A percentile compares a stretch with the other conserved stretches of the same genome.
These are phyloP conservation scores for Botrytis sinoallii DNA, from an alignment of 2,329 filamentous ascomycete species.

Conservation along the genomic window DNA sequence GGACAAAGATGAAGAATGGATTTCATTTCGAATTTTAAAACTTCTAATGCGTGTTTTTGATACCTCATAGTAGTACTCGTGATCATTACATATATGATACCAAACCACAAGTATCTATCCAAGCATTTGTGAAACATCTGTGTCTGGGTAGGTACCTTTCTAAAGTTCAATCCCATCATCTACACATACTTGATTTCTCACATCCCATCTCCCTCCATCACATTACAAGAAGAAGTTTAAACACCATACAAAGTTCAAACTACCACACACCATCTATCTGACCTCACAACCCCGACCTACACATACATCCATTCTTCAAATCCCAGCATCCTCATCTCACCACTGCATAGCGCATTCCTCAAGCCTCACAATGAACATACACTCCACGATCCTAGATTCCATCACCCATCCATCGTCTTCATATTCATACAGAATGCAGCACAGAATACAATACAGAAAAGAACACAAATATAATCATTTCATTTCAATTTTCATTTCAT, in stretches of 20 bases:
- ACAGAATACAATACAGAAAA: too few species aligned
- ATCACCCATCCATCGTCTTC: too few species aligned
- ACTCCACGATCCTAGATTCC: too few species aligned
- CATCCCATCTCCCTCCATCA: background rate
- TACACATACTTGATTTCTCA: background rate
- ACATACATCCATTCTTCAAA: background rate
- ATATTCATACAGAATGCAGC: too few species aligned
- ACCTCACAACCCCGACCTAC: background rate
- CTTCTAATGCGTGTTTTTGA: background rate
- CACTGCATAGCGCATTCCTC: background rate
- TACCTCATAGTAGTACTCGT: background rate
- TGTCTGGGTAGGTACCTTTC: background rate
- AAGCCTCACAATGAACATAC: background rate
- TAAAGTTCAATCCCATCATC: background rate
- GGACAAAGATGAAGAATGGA: background rate
- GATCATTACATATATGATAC: background rate
- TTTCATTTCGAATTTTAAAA: background rate
- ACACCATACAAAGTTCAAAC: background rate
- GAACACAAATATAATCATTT: background rate
- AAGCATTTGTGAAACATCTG: background rate
- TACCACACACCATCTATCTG: background rate
- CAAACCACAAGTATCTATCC: accelerated
- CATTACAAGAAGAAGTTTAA: background rate
- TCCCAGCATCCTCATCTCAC: background rate
- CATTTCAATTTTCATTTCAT: too few species aligned